phyloP scores from a whole-genome alignment of 1,284 basidiomycete genomes.

The Pterulicium gracile region DNA sequence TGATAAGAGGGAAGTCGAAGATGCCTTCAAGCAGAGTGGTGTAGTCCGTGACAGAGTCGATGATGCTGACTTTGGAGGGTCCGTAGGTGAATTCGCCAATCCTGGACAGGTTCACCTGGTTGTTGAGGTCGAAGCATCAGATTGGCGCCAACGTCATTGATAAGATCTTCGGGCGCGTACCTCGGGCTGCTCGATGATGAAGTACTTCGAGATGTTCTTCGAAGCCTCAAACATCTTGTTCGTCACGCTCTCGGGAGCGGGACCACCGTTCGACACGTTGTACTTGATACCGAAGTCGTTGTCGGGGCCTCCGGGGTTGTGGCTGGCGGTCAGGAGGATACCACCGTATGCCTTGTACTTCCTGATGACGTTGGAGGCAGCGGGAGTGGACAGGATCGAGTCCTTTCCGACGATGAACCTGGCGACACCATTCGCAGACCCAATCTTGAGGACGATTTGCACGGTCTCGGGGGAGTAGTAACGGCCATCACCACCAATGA shows the following conservation, averaged over 20 bases:
- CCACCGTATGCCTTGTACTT: conserved; percentile 95
- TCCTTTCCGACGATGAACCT: conserved; percentile 88
- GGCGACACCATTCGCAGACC: conserved; percentile 82
- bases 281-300: conserved; percentile 99
- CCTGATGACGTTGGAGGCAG: conserved; percentile 92
- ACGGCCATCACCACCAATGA: conserved; percentile 95
- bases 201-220: conserved; percentile 81
- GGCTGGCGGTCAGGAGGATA: conserved; percentile 94
- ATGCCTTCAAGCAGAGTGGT: conserved; percentile 76
- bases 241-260: conserved; percentile 91
- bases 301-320: conserved; percentile 96
- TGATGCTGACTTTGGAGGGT: conserved; percentile 79
- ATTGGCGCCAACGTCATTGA: conserved; percentile 4
- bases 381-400: conserved; percentile 91
- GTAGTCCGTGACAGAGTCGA: conserved; percentile 93
- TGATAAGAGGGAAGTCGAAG: conserved; percentile 93
- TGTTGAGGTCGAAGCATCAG: conserved; percentile 4
- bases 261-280: conserved; percentile 95
- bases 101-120: conserved; percentile 79
- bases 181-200: conserved; percentile 69
- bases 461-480: conserved; percentile 87
- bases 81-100: conserved; percentile 76
- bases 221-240: conserved; percentile 90
- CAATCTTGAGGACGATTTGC: conserved; percentile 86
- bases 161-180: conserved; percentile 31